Evolutionary conservation across 2,329 filamentous ascomycete species (phyloP).

Genomic region (Leptographium galeiforme): DNA sequence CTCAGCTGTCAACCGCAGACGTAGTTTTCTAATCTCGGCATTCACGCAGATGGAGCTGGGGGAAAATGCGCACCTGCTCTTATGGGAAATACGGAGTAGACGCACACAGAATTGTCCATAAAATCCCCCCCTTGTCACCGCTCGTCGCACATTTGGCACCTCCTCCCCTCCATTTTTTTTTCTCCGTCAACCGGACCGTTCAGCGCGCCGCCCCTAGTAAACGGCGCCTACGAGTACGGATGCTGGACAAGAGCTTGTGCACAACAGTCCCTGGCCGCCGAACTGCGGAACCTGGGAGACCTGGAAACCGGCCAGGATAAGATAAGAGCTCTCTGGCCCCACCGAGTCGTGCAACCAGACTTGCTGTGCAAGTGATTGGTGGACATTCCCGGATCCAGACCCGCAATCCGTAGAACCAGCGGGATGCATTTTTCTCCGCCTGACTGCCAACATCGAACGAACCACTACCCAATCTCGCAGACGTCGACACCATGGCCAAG

Average conservation of each 20-base stretch:
- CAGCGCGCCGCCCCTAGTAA: neutral
- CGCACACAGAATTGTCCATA: too few relatives aligned
- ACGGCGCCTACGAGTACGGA: neutral
- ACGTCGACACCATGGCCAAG: slow-evolving; percentile 20
- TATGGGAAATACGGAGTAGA: too few relatives aligned
- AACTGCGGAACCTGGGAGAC: too few relatives aligned
- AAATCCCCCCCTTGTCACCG: too few relatives aligned
- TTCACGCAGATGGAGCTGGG: too few relatives aligned
- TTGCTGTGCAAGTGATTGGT: neutral
- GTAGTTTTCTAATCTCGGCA: too few relatives aligned
- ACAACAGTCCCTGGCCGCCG: too few relatives aligned
- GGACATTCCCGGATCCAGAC: neutral
- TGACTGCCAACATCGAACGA: neutral
- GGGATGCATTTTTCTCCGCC: neutral
- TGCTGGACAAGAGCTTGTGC: too few relatives aligned
- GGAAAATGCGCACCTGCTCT: too few relatives aligned
- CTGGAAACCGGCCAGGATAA: neutral
- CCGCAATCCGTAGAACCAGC: neutral
- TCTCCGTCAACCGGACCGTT: neutral
- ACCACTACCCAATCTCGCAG: neutral
- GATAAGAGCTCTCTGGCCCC: neutral
- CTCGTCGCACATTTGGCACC: too few relatives aligned
- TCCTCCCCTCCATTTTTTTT: neutral
- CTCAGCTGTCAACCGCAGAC: neutral
- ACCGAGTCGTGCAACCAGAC: neutral